Base-by-base conservation (phyloP, 1,284 basidiomycete species). In the Ganoderma leucocontextum region DNA sequence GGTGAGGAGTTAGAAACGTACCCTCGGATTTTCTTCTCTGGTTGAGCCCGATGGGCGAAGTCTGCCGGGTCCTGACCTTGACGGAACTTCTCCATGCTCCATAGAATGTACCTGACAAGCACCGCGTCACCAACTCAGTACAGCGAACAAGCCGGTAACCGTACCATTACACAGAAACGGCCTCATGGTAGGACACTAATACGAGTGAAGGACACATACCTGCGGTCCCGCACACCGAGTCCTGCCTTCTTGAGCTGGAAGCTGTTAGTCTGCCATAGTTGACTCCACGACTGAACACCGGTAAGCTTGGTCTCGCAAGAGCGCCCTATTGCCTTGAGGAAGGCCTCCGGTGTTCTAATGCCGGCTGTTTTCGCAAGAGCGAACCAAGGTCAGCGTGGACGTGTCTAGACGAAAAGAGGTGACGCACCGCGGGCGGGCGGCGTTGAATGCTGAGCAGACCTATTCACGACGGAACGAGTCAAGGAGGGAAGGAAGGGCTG, bases 1-100 rank as follows among this genome's bases (percentile, higher is more conserved):
- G 25, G 15, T 42, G 70, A 35, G 17, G 47, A 70, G 60, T 12
- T 59, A 59, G 12, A 17, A 12, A 83, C 90, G 74, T 73, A 93
- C 92, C 92, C 92, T 80, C 93, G 84, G 74, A 93, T 85, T 70
- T 86, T 92, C 82, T 93, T 95, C 81, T 87, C 91, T 17, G 89
- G 86, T 74, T 80, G 86, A 12, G 85, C 78, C 62, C 89, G 87
- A 72, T 92, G 87, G 5, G 89, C 90, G 77, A 93, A 93, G 15
- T 85, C 82, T 25, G 81, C 75, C 2, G 91, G 82, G 0, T 87
- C 80, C 47, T 83, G 73, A 1, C 87, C 89, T 68, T 84, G 83
- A 44, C 92, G 84, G 78, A 86, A 95, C 75, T 92, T 94, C 75
- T 93, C 89, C 87, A 94, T 89, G 72, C 90, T 89, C 93, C 93